Evolutionary conservation across 129 eudicot genomes (phyloP).

Genomic region (Glebionis coronaria): DNA sequence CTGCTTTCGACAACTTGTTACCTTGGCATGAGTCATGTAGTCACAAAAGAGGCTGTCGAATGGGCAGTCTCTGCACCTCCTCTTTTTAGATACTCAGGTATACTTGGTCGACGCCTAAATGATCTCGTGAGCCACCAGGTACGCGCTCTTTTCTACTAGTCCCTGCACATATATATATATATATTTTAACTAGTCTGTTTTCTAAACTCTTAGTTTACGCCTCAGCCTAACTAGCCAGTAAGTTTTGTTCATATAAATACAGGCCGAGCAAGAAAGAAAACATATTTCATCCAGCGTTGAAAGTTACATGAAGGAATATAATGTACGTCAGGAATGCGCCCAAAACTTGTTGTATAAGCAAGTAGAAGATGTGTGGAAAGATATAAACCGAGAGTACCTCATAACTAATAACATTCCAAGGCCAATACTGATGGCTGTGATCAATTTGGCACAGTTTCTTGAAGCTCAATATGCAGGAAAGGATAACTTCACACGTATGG

Average conservation of each 20-base stretch:
- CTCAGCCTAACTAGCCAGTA: neutral
- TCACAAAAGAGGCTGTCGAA: too few relatives aligned
- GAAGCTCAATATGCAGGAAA: neutral
- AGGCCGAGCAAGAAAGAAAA: neutral
- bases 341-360: neutral
- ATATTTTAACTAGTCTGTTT: too few relatives aligned
- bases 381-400: neutral
- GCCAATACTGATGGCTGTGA: neutral
- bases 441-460: neutral
- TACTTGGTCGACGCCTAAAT: too few relatives aligned
- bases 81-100: too few relatives aligned
- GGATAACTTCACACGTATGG: neutral
- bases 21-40: too few relatives aligned
- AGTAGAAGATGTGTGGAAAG: neutral
- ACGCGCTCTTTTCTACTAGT: too few relatives aligned
- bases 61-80: too few relatives aligned
- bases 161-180: too few relatives aligned
- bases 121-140: too few relatives aligned
- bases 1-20: too few relatives aligned
- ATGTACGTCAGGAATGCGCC: neutral
- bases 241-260: neutral
- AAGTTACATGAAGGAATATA: neutral
- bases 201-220: too few relatives aligned
- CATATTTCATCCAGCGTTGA: neutral
- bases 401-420: neutral